phyloP scores from a whole-genome alignment of 2,329 filamentous ascomycete species.

The Thielaviopsis punctulata region DNA sequence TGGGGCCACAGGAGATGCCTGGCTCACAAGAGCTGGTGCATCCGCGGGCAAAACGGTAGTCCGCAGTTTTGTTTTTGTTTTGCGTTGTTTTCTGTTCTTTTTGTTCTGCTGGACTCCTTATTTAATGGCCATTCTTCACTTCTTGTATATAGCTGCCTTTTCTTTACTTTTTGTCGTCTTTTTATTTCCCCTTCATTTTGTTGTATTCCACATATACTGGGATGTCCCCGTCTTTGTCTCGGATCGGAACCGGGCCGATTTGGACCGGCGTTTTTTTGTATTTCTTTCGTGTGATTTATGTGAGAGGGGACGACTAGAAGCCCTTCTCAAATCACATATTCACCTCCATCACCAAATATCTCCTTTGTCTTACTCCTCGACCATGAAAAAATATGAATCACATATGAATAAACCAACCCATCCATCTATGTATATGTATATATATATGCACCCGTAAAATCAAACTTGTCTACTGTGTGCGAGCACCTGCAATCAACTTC shows the following conservation, averaged over 20 bases:
- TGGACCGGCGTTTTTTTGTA: background rate
- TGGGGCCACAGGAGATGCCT: slow-evolving; percentile 6
- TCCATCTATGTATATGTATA: too few species aligned
- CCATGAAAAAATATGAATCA: too few species aligned
- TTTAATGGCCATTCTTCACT: background rate
- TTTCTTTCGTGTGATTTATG: background rate
- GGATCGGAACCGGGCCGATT: background rate
- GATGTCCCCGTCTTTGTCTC: background rate
- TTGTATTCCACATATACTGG: background rate
- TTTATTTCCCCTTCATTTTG: background rate
- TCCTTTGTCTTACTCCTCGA: background rate
- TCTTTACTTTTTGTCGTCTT: background rate
- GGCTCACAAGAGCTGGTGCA: slow-evolving; percentile 9
- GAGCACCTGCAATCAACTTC: background rate
- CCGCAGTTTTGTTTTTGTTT: background rate
- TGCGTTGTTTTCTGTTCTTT: background rate
- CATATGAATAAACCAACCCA: too few species aligned
- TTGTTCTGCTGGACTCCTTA: too few species aligned
- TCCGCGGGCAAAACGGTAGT: slow-evolving; percentile 4
- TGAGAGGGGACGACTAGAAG: background rate
- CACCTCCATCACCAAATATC: background rate
- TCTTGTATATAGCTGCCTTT: background rate
- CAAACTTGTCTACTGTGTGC: background rate
- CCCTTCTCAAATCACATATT: background rate
- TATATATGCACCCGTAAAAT: too few species aligned